Percentiles rank a stretch among this genome's conserved stretches.
phyloP scores from a whole-genome alignment of 306 rosid species.

The Inga oerstediana region DNA sequence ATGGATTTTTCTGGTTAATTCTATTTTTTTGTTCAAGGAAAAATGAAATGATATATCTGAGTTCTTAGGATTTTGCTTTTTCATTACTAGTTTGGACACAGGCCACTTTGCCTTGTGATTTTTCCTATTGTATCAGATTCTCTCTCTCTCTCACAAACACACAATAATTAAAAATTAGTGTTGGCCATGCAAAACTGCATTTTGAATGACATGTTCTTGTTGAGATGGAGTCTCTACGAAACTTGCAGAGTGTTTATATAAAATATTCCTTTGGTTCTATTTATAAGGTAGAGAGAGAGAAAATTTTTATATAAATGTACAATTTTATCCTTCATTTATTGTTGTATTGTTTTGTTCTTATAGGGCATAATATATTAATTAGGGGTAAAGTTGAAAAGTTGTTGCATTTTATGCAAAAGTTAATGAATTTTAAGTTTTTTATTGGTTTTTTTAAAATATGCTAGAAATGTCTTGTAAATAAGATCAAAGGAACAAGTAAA shows the following conservation, averaged over 20 bases:
- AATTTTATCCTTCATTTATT: no score
- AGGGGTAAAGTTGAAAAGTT: no score
- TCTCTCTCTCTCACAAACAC: no score
- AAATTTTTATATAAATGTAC: no score
- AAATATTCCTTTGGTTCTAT: not conserved
- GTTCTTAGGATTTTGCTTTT: not conserved
- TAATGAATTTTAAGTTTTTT: no score
- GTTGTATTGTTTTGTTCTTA: no score
- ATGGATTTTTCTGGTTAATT: constrained; percentile 37
- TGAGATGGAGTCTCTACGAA: not conserved
- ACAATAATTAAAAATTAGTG: not conserved
- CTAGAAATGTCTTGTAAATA: no score
- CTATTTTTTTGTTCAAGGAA: not conserved
- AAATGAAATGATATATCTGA: not conserved
- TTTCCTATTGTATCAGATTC: not conserved
- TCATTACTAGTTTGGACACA: not conserved
- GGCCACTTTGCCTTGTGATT: not conserved
- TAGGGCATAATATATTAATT: no score
- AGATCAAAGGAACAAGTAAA: not conserved
- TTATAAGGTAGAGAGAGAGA: no score
- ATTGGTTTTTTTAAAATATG: no score
- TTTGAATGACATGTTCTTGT: not conserved
- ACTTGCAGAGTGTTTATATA: not conserved
- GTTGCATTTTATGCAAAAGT: no score
- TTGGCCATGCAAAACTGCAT: not conserved